Base-by-base conservation (phyloP, 2,329 filamentous ascomycete species). In the Cordyceps sp. region DNA sequence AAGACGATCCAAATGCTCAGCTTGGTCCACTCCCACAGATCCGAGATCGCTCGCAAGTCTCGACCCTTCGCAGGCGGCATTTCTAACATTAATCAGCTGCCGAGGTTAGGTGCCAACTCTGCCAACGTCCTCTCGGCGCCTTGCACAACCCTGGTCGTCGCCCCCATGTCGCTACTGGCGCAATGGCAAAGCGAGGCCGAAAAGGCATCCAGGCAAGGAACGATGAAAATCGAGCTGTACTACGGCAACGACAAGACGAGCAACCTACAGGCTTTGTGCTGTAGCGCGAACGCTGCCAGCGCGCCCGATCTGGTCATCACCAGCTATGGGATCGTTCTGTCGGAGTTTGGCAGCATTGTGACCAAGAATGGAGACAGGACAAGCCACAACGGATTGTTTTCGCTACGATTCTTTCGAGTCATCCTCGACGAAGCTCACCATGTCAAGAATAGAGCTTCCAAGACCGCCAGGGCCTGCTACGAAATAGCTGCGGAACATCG, bases 1-100 rank as follows among this genome's bases (percentile, higher is more conserved):
- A 98, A 98, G 59, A 98, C 90, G 0, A 96, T 98, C 33, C 88
- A 98, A 49, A 96, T 98, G 85, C 71, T 98, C 38, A 90, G 84
- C 54, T 61, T 98, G 31, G 70, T 98, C 5, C 90, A 98, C 50
- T 73, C 82, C 0, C 82, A 96, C 49, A 73, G 70, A 38, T 77
- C 73, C 4, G 64, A 77, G 16, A 48, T 61, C 12, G 58, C 62
- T 4, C 45, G 53, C 12, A 46, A 52, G 17, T 49, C 56, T 15
- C 55, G 57, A n/a, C 41, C 45, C 6, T 38, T 52, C 20, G 39
- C 36, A 8, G 39, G 38, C 3, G 39, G 42, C 8, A 39, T 52
- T 2, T 46, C 47, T 5, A 68, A 64, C 4, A 61, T 79, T 16
- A 74, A 73, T 39, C 59, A 65, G 28, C 61, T 90, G 5, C 66